Evolutionary conservation across 2,329 filamentous ascomycete species (phyloP), one percentile per base, ranked within the genome.

Genomic region (Scopulariopsis brevicaulis): DNA sequence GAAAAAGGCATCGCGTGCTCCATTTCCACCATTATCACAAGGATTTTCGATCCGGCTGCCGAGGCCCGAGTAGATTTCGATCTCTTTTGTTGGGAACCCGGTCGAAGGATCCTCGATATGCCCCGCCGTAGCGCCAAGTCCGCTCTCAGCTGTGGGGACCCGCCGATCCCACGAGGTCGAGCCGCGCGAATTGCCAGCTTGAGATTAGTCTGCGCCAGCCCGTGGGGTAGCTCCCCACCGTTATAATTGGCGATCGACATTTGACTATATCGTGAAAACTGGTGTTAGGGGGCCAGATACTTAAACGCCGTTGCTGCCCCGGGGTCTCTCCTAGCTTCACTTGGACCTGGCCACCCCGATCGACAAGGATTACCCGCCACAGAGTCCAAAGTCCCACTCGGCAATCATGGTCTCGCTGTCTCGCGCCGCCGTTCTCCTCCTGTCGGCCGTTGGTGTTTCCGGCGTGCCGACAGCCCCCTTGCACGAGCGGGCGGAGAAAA

Each of bases 401-500:
- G 8, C 32, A 32, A 15, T 32, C 52, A 53, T 53, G 52, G 32
- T 24, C 32, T 34, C 24, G 24, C 32, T 53, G 22, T 20, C 25
- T 12, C 8, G 24, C 52, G 25, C 32, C 4, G 25, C 11, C 15
- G 18, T 53, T 10, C 52, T 53, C 10, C 52, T 53, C 25, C 32
- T 53, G 24, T n/a, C 25, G 24, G 24, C 32, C 24, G 12, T 53
- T 8, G 52, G 52, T 20, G 52, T 53, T 5, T 32, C 52, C 24
- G 25, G 18, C 4, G 32, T 24, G 32, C 52, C 52, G 20, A 34
- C 52, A 14, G 24, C 32, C 8, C 12, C 52, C 10, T 20, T 53
- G 12, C 24, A 53, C 15, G 32, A 32, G 1, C 25, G 52, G 12
- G 24, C 52, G 8, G 20, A 12, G 15, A 46, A 24, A 18, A 69